Percentiles rank a stretch among this genome's conserved stretches.
These are phyloP conservation scores for Phaseolus lunatus DNA, from an alignment of 306 rosid species.

Conservation along the genomic window DNA sequence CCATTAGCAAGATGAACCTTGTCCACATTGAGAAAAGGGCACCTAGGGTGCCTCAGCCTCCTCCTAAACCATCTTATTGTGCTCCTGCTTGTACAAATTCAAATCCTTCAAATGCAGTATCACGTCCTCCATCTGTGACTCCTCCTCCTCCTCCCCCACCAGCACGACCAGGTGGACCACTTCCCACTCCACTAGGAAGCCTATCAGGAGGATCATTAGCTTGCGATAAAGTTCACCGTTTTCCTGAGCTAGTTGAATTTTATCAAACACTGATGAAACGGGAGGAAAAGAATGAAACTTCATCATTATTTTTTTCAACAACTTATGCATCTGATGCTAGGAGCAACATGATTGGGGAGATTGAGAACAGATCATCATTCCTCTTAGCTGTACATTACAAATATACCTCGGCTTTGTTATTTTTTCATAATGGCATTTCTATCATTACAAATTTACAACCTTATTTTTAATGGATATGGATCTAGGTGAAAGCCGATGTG, in stretches of 20 bases:
- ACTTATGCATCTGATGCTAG: conserved; percentile 71
- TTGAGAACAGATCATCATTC: conserved; percentile 81
- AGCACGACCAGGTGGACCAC: conserved; percentile 54
- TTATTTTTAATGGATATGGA: conserved; percentile 21
- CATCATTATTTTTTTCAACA: conserved; percentile 63
- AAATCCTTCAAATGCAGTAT: conserved; percentile 56
- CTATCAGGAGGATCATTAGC: conserved; percentile 59
- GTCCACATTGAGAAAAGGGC: conserved; percentile 76
- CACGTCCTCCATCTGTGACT: conserved; percentile 47
- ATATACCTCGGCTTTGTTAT: conserved; percentile 4
- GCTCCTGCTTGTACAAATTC: conserved; percentile 51
- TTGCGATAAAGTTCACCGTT: conserved; percentile 73
- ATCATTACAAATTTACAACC: conserved; percentile 9
- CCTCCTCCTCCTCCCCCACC: conserved; percentile 56
- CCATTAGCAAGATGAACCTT: conserved; percentile 69
- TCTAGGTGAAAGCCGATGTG: conserved; percentile 75
- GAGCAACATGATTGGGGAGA: conserved; percentile 90
- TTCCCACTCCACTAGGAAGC: conserved; percentile 76
- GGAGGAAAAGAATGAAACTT: conserved; percentile 79
- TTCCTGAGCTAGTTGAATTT: conserved; percentile 85
- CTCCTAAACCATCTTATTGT: conserved; percentile 68
- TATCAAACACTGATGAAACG: conserved; percentile 89
- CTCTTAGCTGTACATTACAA: conserved; percentile 69
- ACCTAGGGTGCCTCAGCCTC: conserved; percentile 76
- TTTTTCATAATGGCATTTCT: conserved; percentile 6